Percentiles rank a stretch among this genome's conserved stretches.
These are phyloP conservation scores for Rhodotorula sp. DNA, from an alignment of 1,284 basidiomycete genomes.

Conservation along the genomic window DNA sequence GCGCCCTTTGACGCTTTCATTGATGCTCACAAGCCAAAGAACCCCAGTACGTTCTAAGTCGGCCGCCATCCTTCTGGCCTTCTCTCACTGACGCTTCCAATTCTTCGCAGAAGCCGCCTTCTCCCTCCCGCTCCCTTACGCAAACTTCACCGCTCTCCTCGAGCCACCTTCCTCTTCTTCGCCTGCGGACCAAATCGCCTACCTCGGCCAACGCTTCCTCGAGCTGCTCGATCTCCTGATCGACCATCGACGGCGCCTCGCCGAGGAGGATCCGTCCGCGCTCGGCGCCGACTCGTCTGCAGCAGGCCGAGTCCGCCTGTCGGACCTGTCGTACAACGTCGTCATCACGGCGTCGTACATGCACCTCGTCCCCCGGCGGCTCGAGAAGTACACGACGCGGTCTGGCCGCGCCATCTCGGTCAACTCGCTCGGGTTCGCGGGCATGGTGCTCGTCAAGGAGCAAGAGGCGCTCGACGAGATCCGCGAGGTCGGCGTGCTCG, in stretches of 20 bases:
- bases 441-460: slow-evolving; percentile 44
- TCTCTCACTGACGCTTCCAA: neutral
- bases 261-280: slow-evolving; percentile 9
- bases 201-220: slow-evolving; percentile 38
- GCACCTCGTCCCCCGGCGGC: slow-evolving; percentile 40
- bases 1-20: slow-evolving; percentile 42
- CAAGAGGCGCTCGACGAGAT: slow-evolving; percentile 31
- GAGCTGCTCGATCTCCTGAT: slow-evolving; percentile 44
- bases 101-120: slow-evolving; percentile 23
- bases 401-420: slow-evolving; percentile 24
- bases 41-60: slow-evolving; percentile 22
- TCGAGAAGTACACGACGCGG: slow-evolving; percentile 25
- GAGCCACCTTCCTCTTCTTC: slow-evolving; percentile 6
- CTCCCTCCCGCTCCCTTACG: slow-evolving; percentile 41
- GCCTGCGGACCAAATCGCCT: slow-evolving; percentile 18
- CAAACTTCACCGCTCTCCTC: slow-evolving; percentile 37
- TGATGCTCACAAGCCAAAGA: slow-evolving; percentile 30
- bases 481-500: slow-evolving; percentile 46
- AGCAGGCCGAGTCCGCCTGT: slow-evolving; percentile 21
- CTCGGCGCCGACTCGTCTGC: neutral
- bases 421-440: slow-evolving; percentile 44
- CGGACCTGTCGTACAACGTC: slow-evolving; percentile 44
- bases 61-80: too few relatives aligned
- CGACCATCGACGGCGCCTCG: slow-evolving; percentile 42
- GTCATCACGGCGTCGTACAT: slow-evolving; percentile 42